Conservation (phyloP, 1,284 basidiomycete genomes). For the Ustanciosporium gigantosporum region DNA sequence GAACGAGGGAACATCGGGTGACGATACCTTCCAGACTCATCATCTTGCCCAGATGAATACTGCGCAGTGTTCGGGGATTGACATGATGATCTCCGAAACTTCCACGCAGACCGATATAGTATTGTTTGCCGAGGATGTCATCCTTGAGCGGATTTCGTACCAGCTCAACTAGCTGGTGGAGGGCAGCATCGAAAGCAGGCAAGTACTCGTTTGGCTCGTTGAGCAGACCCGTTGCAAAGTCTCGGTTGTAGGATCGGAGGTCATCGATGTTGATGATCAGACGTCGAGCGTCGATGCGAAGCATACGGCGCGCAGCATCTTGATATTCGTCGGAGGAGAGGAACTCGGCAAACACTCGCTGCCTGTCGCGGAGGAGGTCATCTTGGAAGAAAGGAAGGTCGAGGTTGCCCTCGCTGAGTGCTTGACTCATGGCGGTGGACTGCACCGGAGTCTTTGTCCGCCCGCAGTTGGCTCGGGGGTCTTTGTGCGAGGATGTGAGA, state of each 20-base stretch:
- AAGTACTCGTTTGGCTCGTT: slow-evolving; percentile 85
- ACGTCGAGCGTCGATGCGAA: slow-evolving; percentile 80
- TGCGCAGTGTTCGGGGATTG: slow-evolving; percentile 87
- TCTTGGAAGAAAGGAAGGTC: slow-evolving; percentile 53
- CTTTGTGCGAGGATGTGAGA: background rate
- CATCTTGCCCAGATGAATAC: slow-evolving; percentile 90
- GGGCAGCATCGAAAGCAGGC: slow-evolving; percentile 88
- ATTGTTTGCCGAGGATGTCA: slow-evolving; percentile 72
- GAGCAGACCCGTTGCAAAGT: slow-evolving; percentile 68
- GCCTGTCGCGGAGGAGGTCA: slow-evolving; percentile 53
- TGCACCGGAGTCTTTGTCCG: no score
- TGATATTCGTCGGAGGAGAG: slow-evolving; percentile 75
- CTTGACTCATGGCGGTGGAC: slow-evolving; percentile 33
- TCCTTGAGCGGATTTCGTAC: slow-evolving; percentile 81
- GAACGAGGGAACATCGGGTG: slow-evolving; percentile 91
- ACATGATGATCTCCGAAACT: slow-evolving; percentile 99
- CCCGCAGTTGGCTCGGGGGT: slow-evolving; percentile 3
- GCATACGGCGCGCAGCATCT: slow-evolving; percentile 81
- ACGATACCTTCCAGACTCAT: slow-evolving; percentile 97
- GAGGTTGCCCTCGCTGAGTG: slow-evolving; percentile 28
- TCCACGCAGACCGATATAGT: slow-evolving; percentile 87
- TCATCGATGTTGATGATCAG: slow-evolving; percentile 97
- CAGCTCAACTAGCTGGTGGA: slow-evolving; percentile 75
- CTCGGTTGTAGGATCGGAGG: slow-evolving; percentile 85
- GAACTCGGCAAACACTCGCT: slow-evolving; percentile 81